phyloP scores from a whole-genome alignment of 495 filamentous ascomycete genomes.

The Hypoxylon fragiforme region DNA sequence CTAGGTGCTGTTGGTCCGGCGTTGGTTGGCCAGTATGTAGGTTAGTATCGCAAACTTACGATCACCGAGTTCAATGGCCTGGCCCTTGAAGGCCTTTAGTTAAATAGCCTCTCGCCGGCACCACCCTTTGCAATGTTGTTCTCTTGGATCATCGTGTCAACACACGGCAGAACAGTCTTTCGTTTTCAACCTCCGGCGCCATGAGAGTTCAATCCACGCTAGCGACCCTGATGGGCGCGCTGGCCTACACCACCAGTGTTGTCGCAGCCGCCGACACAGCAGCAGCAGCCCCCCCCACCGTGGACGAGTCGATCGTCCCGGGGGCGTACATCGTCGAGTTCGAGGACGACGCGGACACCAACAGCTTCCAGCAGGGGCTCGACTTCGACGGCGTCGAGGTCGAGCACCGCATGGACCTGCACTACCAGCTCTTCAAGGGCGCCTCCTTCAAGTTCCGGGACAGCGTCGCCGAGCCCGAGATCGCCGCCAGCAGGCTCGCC shows the following conservation, averaged over 20 bases:
- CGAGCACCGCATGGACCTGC: slow-evolving; percentile 1
- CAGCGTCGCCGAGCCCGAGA: background rate
- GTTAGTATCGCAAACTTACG: too few relatives aligned
- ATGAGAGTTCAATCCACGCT: background rate
- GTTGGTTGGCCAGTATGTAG: too few relatives aligned
- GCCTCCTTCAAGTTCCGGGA: slow-evolving; percentile 1
- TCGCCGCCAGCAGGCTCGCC: background rate
- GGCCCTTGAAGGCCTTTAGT: background rate
- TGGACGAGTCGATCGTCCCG: slow-evolving; percentile 1
- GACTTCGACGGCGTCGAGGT: background rate
- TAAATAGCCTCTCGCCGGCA: background rate
- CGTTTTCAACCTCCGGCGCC: background rate
- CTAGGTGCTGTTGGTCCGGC: too few relatives aligned
- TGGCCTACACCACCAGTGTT: background rate
- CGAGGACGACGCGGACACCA: background rate
- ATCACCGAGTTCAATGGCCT: background rate
- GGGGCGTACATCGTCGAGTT: slow-evolving; percentile 17
- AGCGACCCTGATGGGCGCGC: background rate
- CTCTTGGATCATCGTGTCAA: background rate
- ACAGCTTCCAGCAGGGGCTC: background rate
- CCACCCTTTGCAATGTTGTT: background rate
- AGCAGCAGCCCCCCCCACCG: background rate
- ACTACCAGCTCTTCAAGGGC: slow-evolving; percentile 9
- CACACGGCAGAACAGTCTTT: background rate
- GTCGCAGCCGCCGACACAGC: background rate